Conservation (phyloP, 805 yeast species). For the Zygosaccharomyces bisporus region DNA sequence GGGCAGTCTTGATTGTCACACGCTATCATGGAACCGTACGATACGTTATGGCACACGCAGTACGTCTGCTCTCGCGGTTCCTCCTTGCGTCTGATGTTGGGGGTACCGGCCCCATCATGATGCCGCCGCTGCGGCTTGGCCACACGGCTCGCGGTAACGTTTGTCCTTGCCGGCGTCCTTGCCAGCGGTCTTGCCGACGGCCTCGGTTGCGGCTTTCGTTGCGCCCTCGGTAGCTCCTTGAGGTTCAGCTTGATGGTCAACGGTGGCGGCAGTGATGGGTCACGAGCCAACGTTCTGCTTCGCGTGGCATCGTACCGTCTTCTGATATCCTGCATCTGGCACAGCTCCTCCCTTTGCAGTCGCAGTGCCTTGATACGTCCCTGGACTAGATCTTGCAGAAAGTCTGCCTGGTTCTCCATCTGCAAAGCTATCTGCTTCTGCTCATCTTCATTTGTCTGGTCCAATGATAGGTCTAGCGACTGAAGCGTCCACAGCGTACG, state of each 20-base stretch:
- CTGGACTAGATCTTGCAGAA: conserved; percentile 15
- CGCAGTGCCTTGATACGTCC: conserved; percentile 12
- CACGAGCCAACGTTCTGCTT: neutral
- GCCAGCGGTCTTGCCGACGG: neutral
- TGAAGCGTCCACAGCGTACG: conserved; percentile 42
- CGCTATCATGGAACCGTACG: conserved; percentile 80
- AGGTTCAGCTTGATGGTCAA: conserved; percentile 17
- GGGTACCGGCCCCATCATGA: neutral
- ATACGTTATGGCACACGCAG: conserved; percentile 46
- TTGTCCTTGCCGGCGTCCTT: too few relatives aligned
- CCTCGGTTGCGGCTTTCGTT: neutral
- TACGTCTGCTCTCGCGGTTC: conserved; percentile 32
- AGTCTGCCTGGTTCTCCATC: conserved; percentile 16
- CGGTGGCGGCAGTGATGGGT: neutral
- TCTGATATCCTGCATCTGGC: conserved; percentile 11
- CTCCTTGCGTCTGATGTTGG: conserved; percentile 5
- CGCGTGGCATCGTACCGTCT: conserved; percentile 8
- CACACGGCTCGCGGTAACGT: too few relatives aligned
- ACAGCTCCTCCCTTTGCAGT: conserved; percentile 11
- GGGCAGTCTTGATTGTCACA: conserved; percentile 78
- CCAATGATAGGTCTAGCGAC: conserved; percentile 29
- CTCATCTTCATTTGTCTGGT: conserved; percentile 17
- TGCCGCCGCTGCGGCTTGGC: conserved; percentile 2
- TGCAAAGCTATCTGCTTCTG: conserved; percentile 11
- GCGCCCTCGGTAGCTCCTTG: conserved; percentile 3